Conservation (phyloP, 2,329 filamentous ascomycete species). For the Fusarium odoratissimum region DNA sequence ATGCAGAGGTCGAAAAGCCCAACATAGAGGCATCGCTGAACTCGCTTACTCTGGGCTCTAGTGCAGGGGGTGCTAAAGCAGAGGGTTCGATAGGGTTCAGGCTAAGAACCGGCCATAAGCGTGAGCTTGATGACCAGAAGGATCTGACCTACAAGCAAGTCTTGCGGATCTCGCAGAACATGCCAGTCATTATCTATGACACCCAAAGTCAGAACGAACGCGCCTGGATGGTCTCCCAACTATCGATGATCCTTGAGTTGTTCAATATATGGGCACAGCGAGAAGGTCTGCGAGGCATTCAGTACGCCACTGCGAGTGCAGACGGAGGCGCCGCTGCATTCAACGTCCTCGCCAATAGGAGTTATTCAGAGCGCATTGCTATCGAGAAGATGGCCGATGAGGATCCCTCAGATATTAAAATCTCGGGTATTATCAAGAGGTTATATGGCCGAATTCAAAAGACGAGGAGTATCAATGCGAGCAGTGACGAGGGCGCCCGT, state of each 20-base stretch:
- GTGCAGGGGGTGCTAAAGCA: not conserved
- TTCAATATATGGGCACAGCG: not conserved
- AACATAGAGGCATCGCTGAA: not conserved
- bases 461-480: not conserved
- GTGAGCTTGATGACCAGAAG: not conserved
- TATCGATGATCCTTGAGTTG: not conserved
- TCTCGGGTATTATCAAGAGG: not conserved
- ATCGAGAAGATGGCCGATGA: not conserved
- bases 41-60: not conserved
- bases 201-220: not conserved
- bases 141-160: not conserved
- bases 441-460: not conserved
- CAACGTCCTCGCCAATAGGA: not conserved
- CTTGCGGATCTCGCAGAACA: not conserved
- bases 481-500: not conserved
- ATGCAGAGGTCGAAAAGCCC: not conserved
- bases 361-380: not conserved
- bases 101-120: not conserved
- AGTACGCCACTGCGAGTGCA: not conserved
- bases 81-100: not conserved
- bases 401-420: not conserved
- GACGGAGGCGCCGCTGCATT: not conserved
- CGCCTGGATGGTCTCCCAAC: not conserved
- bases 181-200: not conserved
- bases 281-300: not conserved